Base-by-base conservation (phyloP, 1,139 yeast species). In the Yamadazyma mexicana region DNA sequence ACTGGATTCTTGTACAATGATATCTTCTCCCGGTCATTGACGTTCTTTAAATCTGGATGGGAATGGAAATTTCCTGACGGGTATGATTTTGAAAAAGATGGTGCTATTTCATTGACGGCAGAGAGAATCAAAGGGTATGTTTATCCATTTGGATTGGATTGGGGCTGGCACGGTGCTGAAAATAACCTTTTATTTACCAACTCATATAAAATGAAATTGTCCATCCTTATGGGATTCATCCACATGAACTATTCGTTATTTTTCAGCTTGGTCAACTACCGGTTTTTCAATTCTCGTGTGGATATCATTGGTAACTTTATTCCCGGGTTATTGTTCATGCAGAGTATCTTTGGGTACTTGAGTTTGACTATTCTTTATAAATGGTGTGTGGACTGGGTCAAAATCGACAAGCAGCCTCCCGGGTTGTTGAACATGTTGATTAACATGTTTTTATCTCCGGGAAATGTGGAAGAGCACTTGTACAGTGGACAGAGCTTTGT, bases 111-210 rank as follows among this genome's bases (percentile, higher is more conserved):
- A 2, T 72, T 88, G 37, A 68, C 68, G 38, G 97, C 92, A 3
- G 65, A 69, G 17, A 76, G 74, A 50, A 65, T 72, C 3, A 46
- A 55, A 5, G 89, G 94, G 6, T 44, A 40, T 17, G 57, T 80
- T 10, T 94, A 94, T 59, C 75, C 86, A 8, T 69, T 91, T 53
- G 99, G 99, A 41, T 61, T 92, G 35, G 99, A 92, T 63, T 87
- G 88, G 66, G 87, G 84, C 12, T 92, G 99, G 99, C 98, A 92
- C 59, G 97, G 97, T 2, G 79, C 98, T 29, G 98, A 92, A 46
- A 94, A 94, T 64, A 86, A 84, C 46, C 73, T 92, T 55, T 68
- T 92, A 41, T 92, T 92, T 64, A 81, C 96, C 37, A 92, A 92
- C 63, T 89, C 98, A 1, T 91, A 87, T 67, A 92, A 92, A 69